These are phyloP conservation scores for Podaxis sp. DNA, from an alignment of 768 basidiomycete species.

Conservation along the genomic window DNA sequence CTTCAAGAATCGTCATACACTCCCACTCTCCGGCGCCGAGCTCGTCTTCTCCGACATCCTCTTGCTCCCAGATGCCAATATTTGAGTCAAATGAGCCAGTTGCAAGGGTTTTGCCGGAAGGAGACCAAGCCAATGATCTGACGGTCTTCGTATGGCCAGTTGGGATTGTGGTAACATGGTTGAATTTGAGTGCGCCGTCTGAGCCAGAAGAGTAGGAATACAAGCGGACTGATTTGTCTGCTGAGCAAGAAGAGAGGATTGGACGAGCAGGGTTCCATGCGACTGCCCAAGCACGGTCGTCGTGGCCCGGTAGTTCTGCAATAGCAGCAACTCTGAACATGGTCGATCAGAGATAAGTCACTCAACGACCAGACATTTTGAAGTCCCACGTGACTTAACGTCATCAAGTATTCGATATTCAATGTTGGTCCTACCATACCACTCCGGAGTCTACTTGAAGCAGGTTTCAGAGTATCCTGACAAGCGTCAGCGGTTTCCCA, in stretches of 20 bases:
- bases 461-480: too few relatives aligned
- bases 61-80: slow-evolving; percentile 88
- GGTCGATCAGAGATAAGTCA: slow-evolving; percentile 4
- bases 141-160: slow-evolving; percentile 91
- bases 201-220: slow-evolving; percentile 57
- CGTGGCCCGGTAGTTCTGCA: slow-evolving; percentile 52
- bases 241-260: slow-evolving; percentile 89
- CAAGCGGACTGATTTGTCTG: slow-evolving; percentile 88
- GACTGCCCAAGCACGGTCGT: slow-evolving; percentile 83
- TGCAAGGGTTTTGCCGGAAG: slow-evolving; percentile 82
- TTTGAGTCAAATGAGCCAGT: slow-evolving; percentile 94
- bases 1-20: slow-evolving; percentile 82
- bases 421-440: too few relatives aligned
- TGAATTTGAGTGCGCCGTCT: slow-evolving; percentile 38
- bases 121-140: slow-evolving; percentile 84
- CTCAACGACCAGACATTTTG: background rate
- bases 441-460: too few relatives aligned
- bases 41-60: slow-evolving; percentile 34
- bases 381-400: background rate
- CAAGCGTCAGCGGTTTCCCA: too few relatives aligned
- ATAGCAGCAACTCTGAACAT: slow-evolving; percentile 3
- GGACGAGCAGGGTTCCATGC: slow-evolving; percentile 87
- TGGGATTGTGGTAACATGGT: slow-evolving; percentile 61
- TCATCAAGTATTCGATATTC: background rate
- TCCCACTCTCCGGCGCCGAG: slow-evolving; percentile 70